phyloP scores from a whole-genome alignment of 2,329 filamentous ascomycete genomes.

The Colletotrichum endophyticum region DNA sequence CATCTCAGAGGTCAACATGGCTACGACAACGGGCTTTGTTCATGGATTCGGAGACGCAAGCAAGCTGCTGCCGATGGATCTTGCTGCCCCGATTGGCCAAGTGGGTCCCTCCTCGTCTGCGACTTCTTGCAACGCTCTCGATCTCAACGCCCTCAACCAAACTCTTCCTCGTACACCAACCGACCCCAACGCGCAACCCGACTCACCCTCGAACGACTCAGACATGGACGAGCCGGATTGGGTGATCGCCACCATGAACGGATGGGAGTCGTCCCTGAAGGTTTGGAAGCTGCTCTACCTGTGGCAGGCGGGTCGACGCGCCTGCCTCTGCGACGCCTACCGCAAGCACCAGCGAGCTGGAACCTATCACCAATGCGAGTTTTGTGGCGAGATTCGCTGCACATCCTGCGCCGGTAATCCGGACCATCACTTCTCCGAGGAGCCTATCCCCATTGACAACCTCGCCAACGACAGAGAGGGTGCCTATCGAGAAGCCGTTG shows the following conservation, averaged over 20 bases:
- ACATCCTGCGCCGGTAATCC: slow-evolving; percentile 43
- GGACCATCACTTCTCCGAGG: slow-evolving; percentile 29
- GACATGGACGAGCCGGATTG: not conserved
- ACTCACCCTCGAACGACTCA: not conserved
- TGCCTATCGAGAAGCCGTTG: not conserved
- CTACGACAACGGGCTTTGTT: not conserved
- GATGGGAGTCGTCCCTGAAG: not conserved
- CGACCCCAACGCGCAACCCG: not conserved
- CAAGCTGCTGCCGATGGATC: not conserved
- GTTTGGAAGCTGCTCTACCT: slow-evolving; percentile 17
- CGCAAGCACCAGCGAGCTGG: slow-evolving; percentile 31
- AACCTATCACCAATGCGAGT: slow-evolving; percentile 28
- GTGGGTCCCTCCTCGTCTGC: not conserved
- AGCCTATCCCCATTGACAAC: not conserved
- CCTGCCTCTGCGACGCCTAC: slow-evolving; percentile 38
- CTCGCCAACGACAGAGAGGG: not conserved
- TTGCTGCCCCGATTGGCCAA: not conserved
- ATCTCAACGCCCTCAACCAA: not conserved
- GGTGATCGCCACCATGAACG: not conserved
- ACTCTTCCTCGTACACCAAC: not conserved
- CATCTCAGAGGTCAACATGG: slow-evolving; percentile 34
- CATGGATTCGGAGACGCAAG: not conserved
- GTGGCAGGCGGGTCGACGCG: slow-evolving; percentile 27
- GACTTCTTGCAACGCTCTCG: not conserved
- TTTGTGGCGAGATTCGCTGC: slow-evolving; percentile 42